phyloP scores from a whole-genome alignment of 768 basidiomycete genomes.

The Xerocomus spinulosus region DNA sequence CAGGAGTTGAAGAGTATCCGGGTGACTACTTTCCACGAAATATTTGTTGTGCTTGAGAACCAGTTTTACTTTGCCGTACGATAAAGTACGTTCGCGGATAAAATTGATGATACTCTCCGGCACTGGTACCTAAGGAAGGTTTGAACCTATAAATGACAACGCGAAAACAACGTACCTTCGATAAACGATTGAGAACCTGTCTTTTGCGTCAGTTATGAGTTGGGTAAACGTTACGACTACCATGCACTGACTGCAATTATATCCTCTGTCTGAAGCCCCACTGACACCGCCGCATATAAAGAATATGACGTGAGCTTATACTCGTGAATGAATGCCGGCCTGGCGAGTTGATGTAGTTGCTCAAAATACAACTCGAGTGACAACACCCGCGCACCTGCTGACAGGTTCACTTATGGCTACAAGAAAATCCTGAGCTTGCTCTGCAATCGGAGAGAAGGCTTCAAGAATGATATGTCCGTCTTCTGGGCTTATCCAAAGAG shows the following conservation, averaged over 20 bases:
- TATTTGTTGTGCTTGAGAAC: slow-evolving; percentile 98
- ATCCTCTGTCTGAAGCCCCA: slow-evolving; percentile 95
- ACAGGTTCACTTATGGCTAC: slow-evolving; percentile 98
- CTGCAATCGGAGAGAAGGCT: slow-evolving; percentile 95
- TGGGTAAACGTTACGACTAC: slow-evolving; percentile 12
- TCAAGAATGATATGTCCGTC: slow-evolving; percentile 94
- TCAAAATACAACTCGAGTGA: slow-evolving; percentile 26
- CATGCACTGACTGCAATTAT: slow-evolving; percentile 83
- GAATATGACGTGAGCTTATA: slow-evolving; percentile 99
- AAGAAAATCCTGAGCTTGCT: slow-evolving; percentile 97
- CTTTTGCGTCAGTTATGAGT: slow-evolving; percentile 30
- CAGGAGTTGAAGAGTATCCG: slow-evolving; percentile 84
- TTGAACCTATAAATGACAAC: slow-evolving; percentile 6
- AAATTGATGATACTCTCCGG: slow-evolving; percentile 81
- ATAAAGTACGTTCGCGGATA: slow-evolving; percentile 90
- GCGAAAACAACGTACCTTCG: slow-evolving; percentile 44
- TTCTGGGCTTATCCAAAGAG: slow-evolving; percentile 94
- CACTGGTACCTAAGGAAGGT: slow-evolving; percentile 69
- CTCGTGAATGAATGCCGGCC: slow-evolving; percentile 97
- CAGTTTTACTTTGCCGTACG: slow-evolving; percentile 97
- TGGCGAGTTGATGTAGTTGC: slow-evolving; percentile 30
- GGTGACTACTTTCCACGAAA: slow-evolving; percentile 93
- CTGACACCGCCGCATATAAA: slow-evolving; percentile 96
- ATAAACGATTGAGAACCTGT: slow-evolving; percentile 76
- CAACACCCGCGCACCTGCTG: slow-evolving; percentile 69